Evolutionary conservation across 805 yeast species (phyloP), one percentile per base, ranked within the genome.

Genomic region (Yarrowia sp.): DNA sequence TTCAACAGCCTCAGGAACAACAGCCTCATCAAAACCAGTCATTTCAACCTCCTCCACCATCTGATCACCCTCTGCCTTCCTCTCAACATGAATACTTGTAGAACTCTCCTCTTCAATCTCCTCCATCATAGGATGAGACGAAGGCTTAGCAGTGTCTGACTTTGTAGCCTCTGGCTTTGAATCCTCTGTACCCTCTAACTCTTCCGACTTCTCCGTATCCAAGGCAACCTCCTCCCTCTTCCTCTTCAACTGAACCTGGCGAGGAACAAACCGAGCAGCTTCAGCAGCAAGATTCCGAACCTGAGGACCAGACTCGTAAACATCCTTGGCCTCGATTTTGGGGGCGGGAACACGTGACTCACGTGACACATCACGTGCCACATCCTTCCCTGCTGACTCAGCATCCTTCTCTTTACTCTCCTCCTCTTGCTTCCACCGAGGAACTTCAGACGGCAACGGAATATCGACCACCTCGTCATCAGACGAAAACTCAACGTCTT

Each of bases 251-350:
- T 30, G 51, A 5, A 58, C 49, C 41, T 58, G 63, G 8, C 63
- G 12, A 21, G 63, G 63, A 8, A 58, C 63, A 30, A 58, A 58
- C 32, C 51, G 19, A 16, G 51, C 51, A 21, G 63, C 51, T 17
- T 58, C 63, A 1, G 63, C 63, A 32, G 51, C 51, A 40, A 58
- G 33, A n/a, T 58, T 58, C 10, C 63, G 17, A 14, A 58, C 38
- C 51, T 58, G 51, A 9, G 63, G 51, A 10, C 40, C 51, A 19
- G 63, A 58, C n/a, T 40, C 49, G 16, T 58, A 58, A 1, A 58
- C 63, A 11, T 41, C 51, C 32, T 58, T 28, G 9, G 51, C 49
- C 3, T 41, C 51, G 2, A 33, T 33, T 14, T 14, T 12, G 6
- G 38, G 38, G 4, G n/a, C n/a, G n/a, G 38, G 49, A 21, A 21